phyloP scores from a whole-genome alignment of 352 stramenopile species.

The Peronospora belbahrii region DNA sequence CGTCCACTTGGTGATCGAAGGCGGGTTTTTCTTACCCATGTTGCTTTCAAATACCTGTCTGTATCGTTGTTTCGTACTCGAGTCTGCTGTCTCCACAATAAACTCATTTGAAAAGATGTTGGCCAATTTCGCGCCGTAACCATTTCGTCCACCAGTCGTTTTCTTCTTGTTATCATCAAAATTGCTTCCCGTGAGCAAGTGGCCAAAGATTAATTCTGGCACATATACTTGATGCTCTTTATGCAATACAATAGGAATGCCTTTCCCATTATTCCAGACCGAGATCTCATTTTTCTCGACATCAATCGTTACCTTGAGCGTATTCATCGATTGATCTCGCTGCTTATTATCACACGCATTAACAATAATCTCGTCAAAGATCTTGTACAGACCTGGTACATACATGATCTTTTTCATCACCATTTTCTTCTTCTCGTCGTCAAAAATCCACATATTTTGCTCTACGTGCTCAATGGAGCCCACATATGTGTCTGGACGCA shows the following conservation, averaged over 20 bases:
- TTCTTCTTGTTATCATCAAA: constrained; percentile 97
- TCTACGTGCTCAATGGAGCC: constrained; percentile 91
- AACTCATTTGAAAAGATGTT: constrained; percentile 99
- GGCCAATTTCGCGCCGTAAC: constrained; percentile 97
- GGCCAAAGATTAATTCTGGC: constrained; percentile 96
- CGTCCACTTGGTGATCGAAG: constrained; percentile 77
- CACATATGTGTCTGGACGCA: constrained; percentile 97
- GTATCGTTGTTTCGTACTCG: constrained; percentile 90
- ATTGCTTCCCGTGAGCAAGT: constrained; percentile 96
- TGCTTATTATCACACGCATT: constrained; percentile 99
- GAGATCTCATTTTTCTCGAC: constrained; percentile 89
- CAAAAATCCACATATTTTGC: constrained; percentile 90
- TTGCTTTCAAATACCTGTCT: constrained; percentile 88
- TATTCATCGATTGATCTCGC: constrained; percentile 93
- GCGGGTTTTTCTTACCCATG: constrained; percentile 89
- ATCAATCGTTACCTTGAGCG: constrained; percentile 92
- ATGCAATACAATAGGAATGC: constrained; percentile 95
- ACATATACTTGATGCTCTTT: constrained; percentile 97
- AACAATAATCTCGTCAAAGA: constrained; percentile 99
- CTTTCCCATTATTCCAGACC: constrained; percentile 97
- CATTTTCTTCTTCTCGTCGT: constrained; percentile 88
- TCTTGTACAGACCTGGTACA: constrained; percentile 95
- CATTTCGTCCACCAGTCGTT: constrained; percentile 92
- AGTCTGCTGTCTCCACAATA: constrained; percentile 96
- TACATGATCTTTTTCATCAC: constrained; percentile 91